A percentile compares a stretch with the other conserved stretches of the same genome.
phyloP scores from a whole-genome alignment of 73 alveolate genomes.

The Paramecium pentaurelia region DNA sequence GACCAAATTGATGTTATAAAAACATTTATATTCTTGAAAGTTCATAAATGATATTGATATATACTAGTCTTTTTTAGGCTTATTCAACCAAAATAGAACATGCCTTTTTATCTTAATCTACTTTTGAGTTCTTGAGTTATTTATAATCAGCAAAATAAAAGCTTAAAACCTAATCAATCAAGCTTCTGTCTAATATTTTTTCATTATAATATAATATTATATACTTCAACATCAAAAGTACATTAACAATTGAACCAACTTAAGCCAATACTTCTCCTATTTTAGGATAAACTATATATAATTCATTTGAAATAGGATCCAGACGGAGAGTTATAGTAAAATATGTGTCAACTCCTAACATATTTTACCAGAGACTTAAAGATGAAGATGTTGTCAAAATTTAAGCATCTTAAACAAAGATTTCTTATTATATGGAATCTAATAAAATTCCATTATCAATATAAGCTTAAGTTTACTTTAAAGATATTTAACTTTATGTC shows the following conservation, averaged over 20 bases:
- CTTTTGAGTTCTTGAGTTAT: not conserved
- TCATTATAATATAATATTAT: not conserved
- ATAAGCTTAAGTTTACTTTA: not conserved
- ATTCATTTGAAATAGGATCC: not conserved
- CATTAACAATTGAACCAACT: slow-evolving; percentile 18
- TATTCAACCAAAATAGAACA: not conserved
- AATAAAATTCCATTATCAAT: not conserved
- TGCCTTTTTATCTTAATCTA: not conserved
- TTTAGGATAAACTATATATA: not conserved
- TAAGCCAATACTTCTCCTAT: slow-evolving; percentile 17
- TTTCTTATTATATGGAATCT: not conserved
- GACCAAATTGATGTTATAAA: not conserved
- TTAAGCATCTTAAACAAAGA: not conserved
- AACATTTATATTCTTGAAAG: not conserved
- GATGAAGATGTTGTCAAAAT: not conserved
- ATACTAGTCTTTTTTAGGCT: not conserved
- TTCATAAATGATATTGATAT: not conserved
- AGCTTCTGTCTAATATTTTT: not conserved
- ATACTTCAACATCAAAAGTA: not conserved
- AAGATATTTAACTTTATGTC: not conserved
- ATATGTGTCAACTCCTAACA: not conserved
- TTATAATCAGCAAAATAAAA: not conserved
- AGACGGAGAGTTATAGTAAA: not conserved
- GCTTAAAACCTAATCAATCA: not conserved
- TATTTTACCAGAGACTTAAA: not conserved